These are phyloP conservation scores for Arthrobotrys entomopaga DNA, from an alignment of 2,329 filamentous ascomycete species.

Conservation along the genomic window DNA sequence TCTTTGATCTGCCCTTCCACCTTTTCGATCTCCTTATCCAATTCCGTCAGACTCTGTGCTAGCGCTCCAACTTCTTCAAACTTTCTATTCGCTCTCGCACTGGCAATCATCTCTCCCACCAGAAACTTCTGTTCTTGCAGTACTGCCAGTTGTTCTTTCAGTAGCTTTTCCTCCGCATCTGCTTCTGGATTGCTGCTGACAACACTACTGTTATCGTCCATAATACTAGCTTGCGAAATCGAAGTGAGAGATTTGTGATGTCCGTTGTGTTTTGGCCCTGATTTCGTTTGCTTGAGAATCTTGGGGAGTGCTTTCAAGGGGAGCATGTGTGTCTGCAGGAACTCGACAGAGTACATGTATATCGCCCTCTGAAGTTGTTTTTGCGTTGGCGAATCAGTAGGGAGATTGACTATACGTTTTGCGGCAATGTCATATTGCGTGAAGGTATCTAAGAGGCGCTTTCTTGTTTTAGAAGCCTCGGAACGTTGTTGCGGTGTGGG, in stretches of 20 bases:
- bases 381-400: constrained; percentile 77
- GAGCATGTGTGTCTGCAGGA: constrained; percentile 89
- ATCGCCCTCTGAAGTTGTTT: constrained; percentile 80
- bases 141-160: constrained; percentile 81
- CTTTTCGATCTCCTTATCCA: constrained; percentile 79
- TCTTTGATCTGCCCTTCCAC: constrained; percentile 73
- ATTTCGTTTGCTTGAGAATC: constrained; percentile 66
- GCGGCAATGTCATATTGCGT: constrained; percentile 86
- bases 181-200: constrained; percentile 72
- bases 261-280: constrained; percentile 21
- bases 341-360: constrained; percentile 81
- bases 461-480: constrained; percentile 89
- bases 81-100: constrained; percentile 77
- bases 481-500: constrained; percentile 75
- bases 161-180: constrained; percentile 83
- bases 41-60: constrained; percentile 81
- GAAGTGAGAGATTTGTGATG: constrained; percentile 44
- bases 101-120: constrained; percentile 83
- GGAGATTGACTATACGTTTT: constrained; percentile 80
- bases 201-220: constrained; percentile 62
- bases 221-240: constrained; percentile 32
- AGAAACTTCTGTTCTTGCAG: constrained; percentile 92
- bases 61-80: constrained; percentile 89
- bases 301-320: constrained; percentile 80
- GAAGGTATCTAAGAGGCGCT: constrained; percentile 87